Evolutionary conservation across 129 eudicot genomes (phyloP).

Genomic region (Flaveria ramosissima): DNA sequence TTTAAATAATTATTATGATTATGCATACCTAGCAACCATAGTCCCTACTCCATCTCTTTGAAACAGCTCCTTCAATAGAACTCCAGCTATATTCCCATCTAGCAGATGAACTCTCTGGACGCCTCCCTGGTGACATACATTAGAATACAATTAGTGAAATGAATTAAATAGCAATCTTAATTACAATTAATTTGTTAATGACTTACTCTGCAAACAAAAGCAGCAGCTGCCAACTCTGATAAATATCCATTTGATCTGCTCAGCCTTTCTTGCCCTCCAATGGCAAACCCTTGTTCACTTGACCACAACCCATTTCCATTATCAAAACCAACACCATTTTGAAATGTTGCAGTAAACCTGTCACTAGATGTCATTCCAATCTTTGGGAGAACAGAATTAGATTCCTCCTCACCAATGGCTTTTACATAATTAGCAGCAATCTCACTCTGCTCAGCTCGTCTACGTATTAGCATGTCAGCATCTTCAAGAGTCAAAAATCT

Average conservation of each 20-base stretch:
- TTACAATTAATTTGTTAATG: not conserved
- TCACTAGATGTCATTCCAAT: constrained; percentile 49
- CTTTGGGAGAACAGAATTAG: constrained; percentile 32
- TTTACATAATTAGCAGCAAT: constrained; percentile 88
- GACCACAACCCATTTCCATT: constrained; percentile 89
- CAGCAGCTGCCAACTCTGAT: constrained; percentile 97
- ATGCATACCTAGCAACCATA: constrained; percentile 91
- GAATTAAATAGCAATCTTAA: not conserved
- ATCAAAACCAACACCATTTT: constrained; percentile 94
- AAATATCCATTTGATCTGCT: constrained; percentile 79
- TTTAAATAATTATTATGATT: not conserved
- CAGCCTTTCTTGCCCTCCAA: constrained; percentile 89
- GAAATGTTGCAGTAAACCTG: constrained; percentile 55
- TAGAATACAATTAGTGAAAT: not conserved
- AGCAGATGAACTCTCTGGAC: constrained; percentile 92
- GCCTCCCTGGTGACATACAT: constrained; percentile 70
- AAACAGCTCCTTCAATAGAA: constrained; percentile 79
- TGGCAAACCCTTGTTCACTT: constrained; percentile 91
- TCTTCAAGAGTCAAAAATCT: constrained; percentile 85
- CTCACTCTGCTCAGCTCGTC: constrained; percentile 89
- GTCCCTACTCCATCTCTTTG: constrained; percentile 99
- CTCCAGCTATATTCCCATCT: constrained; percentile 89
- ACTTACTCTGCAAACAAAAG: constrained; percentile 96
- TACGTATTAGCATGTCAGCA: constrained; percentile 80
- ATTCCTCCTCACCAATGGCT: constrained; percentile 76